phyloP scores from a whole-genome alignment of 2,329 filamentous ascomycete species.

The Claviceps africana region DNA sequence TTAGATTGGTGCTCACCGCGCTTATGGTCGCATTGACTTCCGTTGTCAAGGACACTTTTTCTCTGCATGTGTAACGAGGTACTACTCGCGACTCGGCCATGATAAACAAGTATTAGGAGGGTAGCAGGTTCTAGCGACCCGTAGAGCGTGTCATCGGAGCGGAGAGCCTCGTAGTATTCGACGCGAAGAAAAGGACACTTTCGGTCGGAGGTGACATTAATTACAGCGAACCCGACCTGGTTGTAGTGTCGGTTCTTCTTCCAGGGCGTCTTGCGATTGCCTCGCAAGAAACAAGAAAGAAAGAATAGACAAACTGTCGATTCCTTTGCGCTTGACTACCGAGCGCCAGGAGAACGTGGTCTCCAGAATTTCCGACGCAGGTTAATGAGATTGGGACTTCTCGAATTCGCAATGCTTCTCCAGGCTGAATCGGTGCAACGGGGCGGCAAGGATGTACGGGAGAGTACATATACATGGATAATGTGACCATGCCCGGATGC shows the following conservation, averaged over 20 bases:
- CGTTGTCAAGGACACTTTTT: not conserved
- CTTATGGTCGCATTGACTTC: not conserved
- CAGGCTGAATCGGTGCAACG: not conserved
- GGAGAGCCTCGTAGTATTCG: not conserved
- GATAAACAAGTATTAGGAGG: not conserved
- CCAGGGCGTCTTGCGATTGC: too few relatives aligned
- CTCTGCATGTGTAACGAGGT: not conserved
- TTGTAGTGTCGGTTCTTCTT: not conserved
- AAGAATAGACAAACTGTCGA: too few relatives aligned
- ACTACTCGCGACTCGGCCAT: not conserved
- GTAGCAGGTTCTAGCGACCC: not conserved
- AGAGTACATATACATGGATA: not conserved
- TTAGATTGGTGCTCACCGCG: not conserved
- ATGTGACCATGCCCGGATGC: not conserved
- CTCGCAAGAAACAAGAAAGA: too few relatives aligned
- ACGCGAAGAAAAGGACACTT: not conserved
- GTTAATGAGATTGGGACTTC: not conserved
- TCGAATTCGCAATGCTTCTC: not conserved
- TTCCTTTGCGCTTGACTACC: too few relatives aligned
- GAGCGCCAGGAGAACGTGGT: not conserved
- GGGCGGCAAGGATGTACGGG: not conserved
- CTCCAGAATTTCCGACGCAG: not conserved
- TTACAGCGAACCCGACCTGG: not conserved
- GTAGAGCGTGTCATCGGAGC: too few relatives aligned
- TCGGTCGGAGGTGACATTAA: not conserved